Percentiles rank a stretch among this genome's conserved stretches.
phyloP scores from a whole-genome alignment of 2,329 filamentous ascomycete genomes.

The Tolypocladium tundrense region DNA sequence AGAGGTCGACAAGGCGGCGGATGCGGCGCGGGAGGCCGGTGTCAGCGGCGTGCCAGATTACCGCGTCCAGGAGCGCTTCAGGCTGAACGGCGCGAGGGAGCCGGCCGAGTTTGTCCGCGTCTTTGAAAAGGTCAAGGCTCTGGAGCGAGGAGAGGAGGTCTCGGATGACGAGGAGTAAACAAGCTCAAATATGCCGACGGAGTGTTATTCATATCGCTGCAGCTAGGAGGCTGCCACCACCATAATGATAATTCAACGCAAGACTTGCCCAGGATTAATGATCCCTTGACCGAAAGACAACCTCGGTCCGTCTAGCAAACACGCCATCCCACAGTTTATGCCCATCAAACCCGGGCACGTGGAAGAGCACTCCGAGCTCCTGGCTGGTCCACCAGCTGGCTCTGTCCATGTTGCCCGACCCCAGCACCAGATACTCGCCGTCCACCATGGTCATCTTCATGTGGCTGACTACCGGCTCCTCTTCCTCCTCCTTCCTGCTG shows the following conservation, averaged over 20 bases:
- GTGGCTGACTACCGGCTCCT: constrained; percentile 64
- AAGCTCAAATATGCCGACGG: not conserved
- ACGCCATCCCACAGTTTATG: constrained; percentile 28
- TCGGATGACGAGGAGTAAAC: not conserved
- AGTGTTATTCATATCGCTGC: not conserved
- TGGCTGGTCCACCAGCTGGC: constrained; percentile 84
- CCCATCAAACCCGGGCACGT: constrained; percentile 27
- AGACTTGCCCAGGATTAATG: not conserved
- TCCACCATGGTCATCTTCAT: constrained; percentile 71
- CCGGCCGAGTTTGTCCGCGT: constrained; percentile 52
- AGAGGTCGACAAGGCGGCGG: constrained; percentile 20
- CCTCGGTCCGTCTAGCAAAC: constrained; percentile 23
- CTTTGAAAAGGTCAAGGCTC: constrained; percentile 47
- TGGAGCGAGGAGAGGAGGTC: constrained; percentile 6
- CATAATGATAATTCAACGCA: not conserved
- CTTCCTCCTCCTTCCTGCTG: constrained; percentile 15
- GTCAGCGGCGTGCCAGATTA: constrained; percentile 64
- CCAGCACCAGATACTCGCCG: constrained; percentile 54
- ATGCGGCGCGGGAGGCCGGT: constrained; percentile 16
- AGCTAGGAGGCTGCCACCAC: not conserved
- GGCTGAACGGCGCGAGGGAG: constrained; percentile 60
- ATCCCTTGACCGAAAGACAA: constrained; percentile 17
- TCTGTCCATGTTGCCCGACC: constrained; percentile 75
- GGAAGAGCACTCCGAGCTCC: constrained; percentile 60
- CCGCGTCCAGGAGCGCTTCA: constrained; percentile 56